Evolutionary conservation across 1,284 basidiomycete species (phyloP).

Genomic region (Papiliotrema nemorosa): DNA sequence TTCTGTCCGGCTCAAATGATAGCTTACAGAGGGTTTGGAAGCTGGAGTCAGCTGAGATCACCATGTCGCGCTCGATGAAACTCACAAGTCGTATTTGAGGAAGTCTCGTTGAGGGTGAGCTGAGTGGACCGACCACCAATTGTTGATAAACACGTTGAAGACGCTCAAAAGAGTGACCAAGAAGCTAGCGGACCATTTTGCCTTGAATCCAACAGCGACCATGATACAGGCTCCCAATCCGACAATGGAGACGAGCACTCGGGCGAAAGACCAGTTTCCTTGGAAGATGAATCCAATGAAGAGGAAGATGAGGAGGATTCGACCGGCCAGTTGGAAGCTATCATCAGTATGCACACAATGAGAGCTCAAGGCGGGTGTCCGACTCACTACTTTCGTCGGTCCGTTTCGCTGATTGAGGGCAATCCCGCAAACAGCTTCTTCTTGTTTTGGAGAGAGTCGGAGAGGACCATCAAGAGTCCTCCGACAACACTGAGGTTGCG

Average conservation of each 20-base stretch:
- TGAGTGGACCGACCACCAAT: conserved; percentile 62
- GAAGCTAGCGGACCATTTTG: conserved; percentile 98
- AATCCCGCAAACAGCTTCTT: conserved; percentile 89
- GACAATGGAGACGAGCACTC: conserved; percentile 79
- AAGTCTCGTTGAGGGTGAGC: conserved; percentile 95
- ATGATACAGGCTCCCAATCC: conserved; percentile 90
- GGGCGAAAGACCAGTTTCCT: conserved; percentile 81
- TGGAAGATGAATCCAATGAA: conserved; percentile 98
- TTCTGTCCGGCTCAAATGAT: not conserved
- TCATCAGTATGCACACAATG: too few species aligned
- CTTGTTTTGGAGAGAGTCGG: conserved; percentile 82
- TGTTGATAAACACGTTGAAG: conserved; percentile 98
- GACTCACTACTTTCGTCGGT: conserved; percentile 94
- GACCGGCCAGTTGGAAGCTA: conserved; percentile 94
- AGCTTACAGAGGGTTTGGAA: conserved; percentile 85
- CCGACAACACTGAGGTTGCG: conserved; percentile 89
- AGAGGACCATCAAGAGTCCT: conserved; percentile 95
- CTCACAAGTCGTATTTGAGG: conserved; percentile 66
- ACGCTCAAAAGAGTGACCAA: conserved; percentile 84
- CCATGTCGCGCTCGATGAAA: conserved; percentile 33
- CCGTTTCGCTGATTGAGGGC: conserved; percentile 85
- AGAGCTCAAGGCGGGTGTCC: too few species aligned
- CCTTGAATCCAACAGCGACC: conserved; percentile 99
- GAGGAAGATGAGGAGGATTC: conserved; percentile 96
- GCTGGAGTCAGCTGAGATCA: conserved; percentile 45